These are phyloP conservation scores for Boletus rubescentipes DNA, from an alignment of 768 basidiomycete genomes.

Conservation along the genomic window DNA sequence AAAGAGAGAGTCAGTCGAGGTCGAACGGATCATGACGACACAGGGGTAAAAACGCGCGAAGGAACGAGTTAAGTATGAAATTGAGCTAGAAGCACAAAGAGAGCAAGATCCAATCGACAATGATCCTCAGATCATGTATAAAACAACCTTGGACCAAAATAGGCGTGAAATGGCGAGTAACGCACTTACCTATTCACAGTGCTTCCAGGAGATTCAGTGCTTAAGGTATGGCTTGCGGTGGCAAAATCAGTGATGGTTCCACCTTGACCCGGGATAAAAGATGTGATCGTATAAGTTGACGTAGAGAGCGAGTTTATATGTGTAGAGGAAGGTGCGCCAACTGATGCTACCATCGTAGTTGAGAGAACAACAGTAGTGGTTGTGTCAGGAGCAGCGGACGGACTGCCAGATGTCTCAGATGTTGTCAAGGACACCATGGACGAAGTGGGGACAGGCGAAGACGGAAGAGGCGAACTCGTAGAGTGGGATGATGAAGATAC, in stretches of 20 bases:
- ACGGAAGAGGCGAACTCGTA: not conserved
- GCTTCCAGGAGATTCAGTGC: constrained; percentile 15
- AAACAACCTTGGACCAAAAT: not conserved
- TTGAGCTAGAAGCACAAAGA: not conserved
- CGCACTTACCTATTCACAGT: constrained; percentile 16
- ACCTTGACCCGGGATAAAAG: constrained; percentile 13
- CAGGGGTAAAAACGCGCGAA: constrained; percentile 17
- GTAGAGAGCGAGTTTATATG: not conserved
- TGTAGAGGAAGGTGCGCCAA: not conserved
- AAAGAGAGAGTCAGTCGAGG: constrained; percentile 18
- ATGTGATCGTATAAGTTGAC: constrained; percentile 23
- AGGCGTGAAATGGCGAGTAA: not conserved
- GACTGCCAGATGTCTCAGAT: not conserved
- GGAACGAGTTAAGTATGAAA: constrained; percentile 1
- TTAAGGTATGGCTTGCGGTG: constrained; percentile 24
- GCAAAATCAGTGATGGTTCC: constrained; percentile 18
- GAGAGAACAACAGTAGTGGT: constrained; percentile 16
- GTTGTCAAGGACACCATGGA: not conserved
- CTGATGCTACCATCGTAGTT: constrained; percentile 13
- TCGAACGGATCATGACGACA: constrained; percentile 18
- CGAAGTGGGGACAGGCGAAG: not conserved
- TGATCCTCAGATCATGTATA: constrained; percentile 8
- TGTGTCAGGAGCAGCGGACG: not conserved
- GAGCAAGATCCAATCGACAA: constrained; percentile 7
- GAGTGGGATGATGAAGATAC: not conserved